Base-by-base conservation (phyloP, 2,329 filamentous ascomycete species). In the Capronia epimyces region DNA sequence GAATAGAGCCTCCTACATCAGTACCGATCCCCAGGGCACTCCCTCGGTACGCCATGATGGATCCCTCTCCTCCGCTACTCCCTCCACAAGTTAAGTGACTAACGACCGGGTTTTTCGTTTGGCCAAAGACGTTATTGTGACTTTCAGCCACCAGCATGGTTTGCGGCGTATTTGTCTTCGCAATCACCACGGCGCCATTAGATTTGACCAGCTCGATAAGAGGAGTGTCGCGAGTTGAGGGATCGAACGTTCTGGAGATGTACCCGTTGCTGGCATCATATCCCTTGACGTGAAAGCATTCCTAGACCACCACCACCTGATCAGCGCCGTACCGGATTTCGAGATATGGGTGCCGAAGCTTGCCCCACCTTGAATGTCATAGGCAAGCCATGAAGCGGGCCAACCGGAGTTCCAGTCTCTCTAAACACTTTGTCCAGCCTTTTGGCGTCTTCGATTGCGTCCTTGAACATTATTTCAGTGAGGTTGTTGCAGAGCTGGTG, bases 81-180 rank as follows among this genome's bases (percentile, higher is more conserved):
- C 84, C 84, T 5, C 84, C 84, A 0, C 80, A 74, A 0, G 78
- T 80, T 22, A 83, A 69, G 20, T 72, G 68, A 1, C 78, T 72
- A 50, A 84, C 84, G 47, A 76, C 70, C 0, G 84, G 83, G 60
- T 85, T 86, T 1, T 84, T 66, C 0, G 79, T 80, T 29, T 77
- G 74, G 1, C 81, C 82, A 39, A 59, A 59, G 16, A 84, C 62
- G 60, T 83, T 76, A 62, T 82, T 84, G 36, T 77, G 73, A 3
- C 73, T 76, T 62, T 84, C 81, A 31, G 80, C 64, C 6, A 73
- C 71, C 60, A 71, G 69, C 52, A 80, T 65, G 0, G 76, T 77
- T 53, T 81, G 77, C 1, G 84, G 83, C 1, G 86, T 71, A 59
- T 85, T 86, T 0, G 84, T 87, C 66, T 87, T 87, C 57, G 78